phyloP scores from a whole-genome alignment of 257 asterid species.

The Solanum rostratum region DNA sequence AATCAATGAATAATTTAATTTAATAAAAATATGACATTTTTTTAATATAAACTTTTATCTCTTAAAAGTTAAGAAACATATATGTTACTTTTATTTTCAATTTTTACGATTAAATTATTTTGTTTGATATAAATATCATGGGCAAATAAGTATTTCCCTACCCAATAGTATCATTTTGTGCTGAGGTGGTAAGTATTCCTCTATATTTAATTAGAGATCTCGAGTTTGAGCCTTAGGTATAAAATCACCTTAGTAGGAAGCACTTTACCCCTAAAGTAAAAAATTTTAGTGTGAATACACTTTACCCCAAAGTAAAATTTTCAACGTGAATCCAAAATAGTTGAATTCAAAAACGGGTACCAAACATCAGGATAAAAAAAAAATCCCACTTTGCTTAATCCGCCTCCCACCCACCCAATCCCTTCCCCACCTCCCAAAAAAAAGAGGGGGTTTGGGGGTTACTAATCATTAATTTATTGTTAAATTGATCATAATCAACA shows the following conservation, averaged over 20 bases:
- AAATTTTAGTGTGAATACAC: too few species aligned
- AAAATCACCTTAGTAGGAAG: rapidly evolving
- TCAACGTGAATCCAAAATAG: too few species aligned
- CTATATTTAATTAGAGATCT: background rate
- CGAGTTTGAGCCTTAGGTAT: background rate
- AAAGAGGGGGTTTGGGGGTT: background rate
- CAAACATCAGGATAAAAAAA: too few species aligned
- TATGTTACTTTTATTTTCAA: background rate
- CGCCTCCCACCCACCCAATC: too few species aligned
- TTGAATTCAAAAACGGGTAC: too few species aligned
- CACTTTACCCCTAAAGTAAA: too few species aligned
- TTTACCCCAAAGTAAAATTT: too few species aligned
- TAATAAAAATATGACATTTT: background rate
- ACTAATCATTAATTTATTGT: background rate
- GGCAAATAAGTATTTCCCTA: background rate
- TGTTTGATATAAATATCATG: background rate
- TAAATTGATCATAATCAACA: background rate
- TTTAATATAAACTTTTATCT: background rate
- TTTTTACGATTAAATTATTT: background rate
- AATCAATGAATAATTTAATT: background rate
- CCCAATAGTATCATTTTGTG: background rate
- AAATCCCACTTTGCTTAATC: background rate
- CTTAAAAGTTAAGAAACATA: background rate
- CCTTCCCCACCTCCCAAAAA: background rate
- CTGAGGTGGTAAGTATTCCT: background rate